phyloP scores from a whole-genome alignment of 116 monocot genomes.

The Papilionanthe hybrid region DNA sequence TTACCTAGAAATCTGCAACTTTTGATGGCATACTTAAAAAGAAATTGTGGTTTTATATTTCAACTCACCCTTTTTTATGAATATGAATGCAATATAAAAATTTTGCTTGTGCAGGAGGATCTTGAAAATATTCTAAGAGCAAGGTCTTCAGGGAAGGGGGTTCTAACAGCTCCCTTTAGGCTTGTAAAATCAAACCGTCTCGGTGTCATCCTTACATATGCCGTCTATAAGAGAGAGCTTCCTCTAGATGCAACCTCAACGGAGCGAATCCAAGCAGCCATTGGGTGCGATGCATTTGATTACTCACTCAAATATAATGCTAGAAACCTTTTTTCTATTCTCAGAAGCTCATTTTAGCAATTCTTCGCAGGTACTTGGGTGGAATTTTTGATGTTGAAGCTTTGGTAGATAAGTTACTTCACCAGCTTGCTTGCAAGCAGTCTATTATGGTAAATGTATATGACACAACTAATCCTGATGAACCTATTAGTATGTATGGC shows the following conservation, averaged over 20 bases:
- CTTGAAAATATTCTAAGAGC: constrained; percentile 87
- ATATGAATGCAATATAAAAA: neutral
- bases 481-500: constrained; percentile 90
- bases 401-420: constrained; percentile 87
- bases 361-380: constrained; percentile 68
- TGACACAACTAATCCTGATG: constrained; percentile 65
- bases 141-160: constrained; percentile 82
- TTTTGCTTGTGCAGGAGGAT: constrained; percentile 58
- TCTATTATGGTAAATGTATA: constrained; percentile 94
- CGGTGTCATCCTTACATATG: constrained; percentile 91
- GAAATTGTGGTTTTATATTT: neutral
- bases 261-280: constrained; percentile 65
- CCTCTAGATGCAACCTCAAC: constrained; percentile 62
- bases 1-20: neutral
- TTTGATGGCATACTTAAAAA: neutral
- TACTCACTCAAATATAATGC: neutral
- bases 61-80: neutral
- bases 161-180: constrained; percentile 77
- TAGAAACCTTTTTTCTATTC: neutral
- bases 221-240: constrained; percentile 81
- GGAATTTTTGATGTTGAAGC: constrained; percentile 97
- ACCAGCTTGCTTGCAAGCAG: constrained; percentile 94
- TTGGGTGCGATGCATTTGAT: constrained; percentile 50
- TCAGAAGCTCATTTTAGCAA: constrained; percentile 6
- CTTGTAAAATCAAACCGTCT: constrained; percentile 86